phyloP scores from a whole-genome alignment of 331 rosid species.

The Prunus yedoensis region DNA sequence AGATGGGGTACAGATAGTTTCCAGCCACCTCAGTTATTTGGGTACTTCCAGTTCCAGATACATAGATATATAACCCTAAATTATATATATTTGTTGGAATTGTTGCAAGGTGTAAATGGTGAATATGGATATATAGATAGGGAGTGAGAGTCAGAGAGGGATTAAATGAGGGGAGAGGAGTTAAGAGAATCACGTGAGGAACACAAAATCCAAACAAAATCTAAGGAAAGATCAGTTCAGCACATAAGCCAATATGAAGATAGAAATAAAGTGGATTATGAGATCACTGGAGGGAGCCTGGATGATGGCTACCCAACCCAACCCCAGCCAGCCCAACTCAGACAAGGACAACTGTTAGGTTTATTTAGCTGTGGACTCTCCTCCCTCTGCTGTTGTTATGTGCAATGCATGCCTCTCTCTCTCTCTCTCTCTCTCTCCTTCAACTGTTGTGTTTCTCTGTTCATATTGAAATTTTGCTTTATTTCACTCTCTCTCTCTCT shows the following conservation, averaged over 20 bases:
- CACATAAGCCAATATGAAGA: slow-evolving; percentile 13
- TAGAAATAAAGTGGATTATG: slow-evolving; percentile 15
- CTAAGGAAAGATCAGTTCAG: slow-evolving; percentile 38
- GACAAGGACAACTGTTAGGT: slow-evolving; percentile 26
- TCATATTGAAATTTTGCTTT: background rate
- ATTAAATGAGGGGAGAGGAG: slow-evolving; percentile 20
- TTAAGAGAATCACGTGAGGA: slow-evolving; percentile 63
- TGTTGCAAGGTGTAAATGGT: background rate
- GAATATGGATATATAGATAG: background rate
- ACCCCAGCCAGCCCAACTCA: background rate
- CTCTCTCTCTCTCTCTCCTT: slow-evolving; percentile 18
- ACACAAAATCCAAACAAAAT: slow-evolving; percentile 49
- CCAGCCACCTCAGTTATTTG: too few relatives aligned
- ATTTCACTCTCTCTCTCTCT: slow-evolving; percentile 5
- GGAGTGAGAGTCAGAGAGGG: background rate
- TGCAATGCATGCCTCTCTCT: background rate
- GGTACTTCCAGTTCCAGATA: too few relatives aligned
- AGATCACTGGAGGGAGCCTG: slow-evolving; percentile 26
- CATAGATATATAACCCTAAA: too few relatives aligned
- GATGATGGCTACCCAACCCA: slow-evolving; percentile 43
- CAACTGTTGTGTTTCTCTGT: background rate
- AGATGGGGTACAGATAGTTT: too few relatives aligned
- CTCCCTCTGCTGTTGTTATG: background rate
- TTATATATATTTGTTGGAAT: too few relatives aligned
- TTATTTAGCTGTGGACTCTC: background rate